Base-by-base conservation (phyloP, 2,329 filamentous ascomycete species). In the Diplocarpon rosae region DNA sequence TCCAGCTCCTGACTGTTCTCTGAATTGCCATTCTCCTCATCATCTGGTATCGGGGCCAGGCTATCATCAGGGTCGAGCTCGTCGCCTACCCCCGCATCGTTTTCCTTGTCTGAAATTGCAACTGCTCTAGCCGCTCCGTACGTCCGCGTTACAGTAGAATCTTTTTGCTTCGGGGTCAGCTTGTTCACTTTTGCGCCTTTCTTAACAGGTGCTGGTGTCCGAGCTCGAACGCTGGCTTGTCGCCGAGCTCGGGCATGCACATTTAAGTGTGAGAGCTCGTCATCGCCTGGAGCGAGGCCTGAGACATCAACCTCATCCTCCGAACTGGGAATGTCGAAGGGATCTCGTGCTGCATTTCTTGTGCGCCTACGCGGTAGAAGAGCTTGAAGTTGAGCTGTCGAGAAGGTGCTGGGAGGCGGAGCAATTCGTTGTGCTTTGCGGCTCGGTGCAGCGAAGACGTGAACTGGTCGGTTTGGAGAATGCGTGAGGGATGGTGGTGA, bases 401-500 rank as follows among this genome's bases (percentile, higher is more conserved):
- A 59, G 16, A 59, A 56, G 2, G 51, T 51, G 34, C 49, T 53
- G 34, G 52, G 51, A 35, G 52, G 55, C 29, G 53, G 54, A 12
- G 43, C 42, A 38, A 48, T 44, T 38, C 48, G 43, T 41, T 48
- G 56, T 20, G 39, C 31, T 32, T 48, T 54, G 6, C 37, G 43
- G 12, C 30, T 32, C 38, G 14, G 29, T 24, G 51, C 57, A 12
- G 45, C 37, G 6, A 42, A 42, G 13, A 38, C 44, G 39, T 46
- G 45, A 13, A 42, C 43, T 15, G 48, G 51, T 40, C 52, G 48
- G 53, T 81, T 80, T 28, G 78, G 78, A 0, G 78, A 83, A 56
- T 82, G 77, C 3, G 78, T 83, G 3, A 83, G 65, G 0, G 78
- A 81, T 0, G 78, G 78, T 0, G 77, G 78, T 2, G 77, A 81